Evolutionary conservation across 208 protist genomes (phyloP).

Genomic region (Wallacemonas collosoma): DNA sequence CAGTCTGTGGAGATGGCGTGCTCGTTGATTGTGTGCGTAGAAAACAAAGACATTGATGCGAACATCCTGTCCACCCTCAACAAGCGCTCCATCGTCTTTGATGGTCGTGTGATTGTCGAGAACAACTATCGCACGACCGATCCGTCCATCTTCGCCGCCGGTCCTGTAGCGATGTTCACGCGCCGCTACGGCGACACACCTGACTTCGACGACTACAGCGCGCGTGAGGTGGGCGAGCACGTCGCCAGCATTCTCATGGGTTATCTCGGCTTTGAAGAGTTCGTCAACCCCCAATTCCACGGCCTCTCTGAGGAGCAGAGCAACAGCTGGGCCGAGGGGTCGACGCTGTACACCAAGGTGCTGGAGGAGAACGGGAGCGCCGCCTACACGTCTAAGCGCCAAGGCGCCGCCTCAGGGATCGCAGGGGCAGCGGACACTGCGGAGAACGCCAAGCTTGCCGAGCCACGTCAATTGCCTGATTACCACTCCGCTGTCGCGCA

Average conservation of each 20-base stretch:
- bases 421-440: background rate
- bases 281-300: constrained; percentile 37
- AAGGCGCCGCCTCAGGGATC: background rate
- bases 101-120: constrained; percentile 92
- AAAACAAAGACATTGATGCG: constrained; percentile 92
- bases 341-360: constrained; percentile 35
- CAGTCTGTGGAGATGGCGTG: constrained; percentile 84
- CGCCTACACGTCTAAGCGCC: constrained; percentile 5
- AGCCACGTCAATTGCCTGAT: constrained; percentile 29
- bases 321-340: constrained; percentile 13
- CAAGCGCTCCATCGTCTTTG: constrained; percentile 92
- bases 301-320: background rate
- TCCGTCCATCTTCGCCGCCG: constrained; percentile 78
- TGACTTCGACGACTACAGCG: constrained; percentile 86
- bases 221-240: constrained; percentile 80
- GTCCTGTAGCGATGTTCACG: constrained; percentile 93
- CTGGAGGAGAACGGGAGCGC: constrained; percentile 54
- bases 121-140: constrained; percentile 89
- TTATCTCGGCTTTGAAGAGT: constrained; percentile 83
- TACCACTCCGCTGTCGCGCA: constrained; percentile 53
- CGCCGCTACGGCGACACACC: constrained; percentile 86
- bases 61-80: constrained; percentile 87
- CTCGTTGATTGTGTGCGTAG: constrained; percentile 80
- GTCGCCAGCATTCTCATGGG: constrained; percentile 77
- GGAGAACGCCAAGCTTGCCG: background rate